Conservation (phyloP, 305 asterid species). For the Fraxinus floribunda region DNA sequence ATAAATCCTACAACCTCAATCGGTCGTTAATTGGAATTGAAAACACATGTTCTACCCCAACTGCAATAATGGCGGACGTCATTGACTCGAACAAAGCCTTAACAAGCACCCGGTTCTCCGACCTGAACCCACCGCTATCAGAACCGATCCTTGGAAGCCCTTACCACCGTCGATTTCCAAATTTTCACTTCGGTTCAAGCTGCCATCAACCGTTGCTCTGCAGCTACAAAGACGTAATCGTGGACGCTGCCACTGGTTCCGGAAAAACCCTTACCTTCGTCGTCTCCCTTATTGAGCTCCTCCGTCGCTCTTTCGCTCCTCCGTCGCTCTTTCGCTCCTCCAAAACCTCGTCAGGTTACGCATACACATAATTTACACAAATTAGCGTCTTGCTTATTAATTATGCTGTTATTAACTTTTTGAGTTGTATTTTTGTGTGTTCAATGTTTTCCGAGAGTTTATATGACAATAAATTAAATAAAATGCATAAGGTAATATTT, state of each 20-base stretch:
- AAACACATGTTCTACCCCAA: background rate
- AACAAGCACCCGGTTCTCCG: conserved; percentile 75
- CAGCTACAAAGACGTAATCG: conserved; percentile 79
- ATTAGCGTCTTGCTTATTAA: background rate
- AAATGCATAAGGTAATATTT: background rate
- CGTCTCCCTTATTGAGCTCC: conserved; percentile 75
- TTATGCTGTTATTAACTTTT: background rate
- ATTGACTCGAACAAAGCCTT: conserved; percentile 66
- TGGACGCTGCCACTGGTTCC: conserved; percentile 98
- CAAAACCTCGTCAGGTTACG: conserved; percentile 75
- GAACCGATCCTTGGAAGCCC: conserved; percentile 66
- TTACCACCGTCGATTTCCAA: conserved; percentile 52
- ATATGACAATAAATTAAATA: background rate
- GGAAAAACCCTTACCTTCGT: conserved; percentile 89
- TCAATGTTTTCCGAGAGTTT: background rate
- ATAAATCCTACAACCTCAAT: background rate
- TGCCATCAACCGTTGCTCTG: conserved; percentile 79
- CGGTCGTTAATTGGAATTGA: background rate
- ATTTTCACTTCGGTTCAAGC: conserved; percentile 96
- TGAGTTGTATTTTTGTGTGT: background rate
- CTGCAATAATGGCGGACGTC: conserved; percentile 21
- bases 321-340: conserved; percentile 64
- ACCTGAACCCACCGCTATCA: conserved; percentile 71
- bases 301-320: conserved; percentile 63
- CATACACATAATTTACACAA: background rate